Evolutionary conservation across 768 basidiomycete genomes (phyloP), one percentile per base, ranked within the genome.

Genomic region (Piloderma croceum): DNA sequence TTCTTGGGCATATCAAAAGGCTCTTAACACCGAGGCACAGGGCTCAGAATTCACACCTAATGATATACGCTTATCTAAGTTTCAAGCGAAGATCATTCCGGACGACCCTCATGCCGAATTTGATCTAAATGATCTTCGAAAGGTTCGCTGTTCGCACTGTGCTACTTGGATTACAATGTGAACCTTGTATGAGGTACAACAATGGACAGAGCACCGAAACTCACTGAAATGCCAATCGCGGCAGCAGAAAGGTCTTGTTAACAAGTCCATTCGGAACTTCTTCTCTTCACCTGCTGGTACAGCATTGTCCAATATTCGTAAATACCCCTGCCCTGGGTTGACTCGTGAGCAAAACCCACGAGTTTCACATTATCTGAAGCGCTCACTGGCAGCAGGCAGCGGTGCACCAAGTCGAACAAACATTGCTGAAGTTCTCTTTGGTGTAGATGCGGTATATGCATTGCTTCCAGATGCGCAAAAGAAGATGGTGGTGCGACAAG

Each of bases 121-220:
- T 40, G 34, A 47, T 5, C 24, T 23, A 12, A 2, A 37, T 10
- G 45, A 51, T 36, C 36, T 35, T 2, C 47, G 40, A 15, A 12
- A 20, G 0, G 50, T 54, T 2, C 43, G 42, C 3, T 54, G 52
- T 22, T 51, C 52, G 2, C 29, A 36, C 7, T 54, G 52, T 27
- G 25, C 43, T 4, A 13, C 17, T 12, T 51, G 52, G 52, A 18
- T 52, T 7, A 19, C 4, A 4, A 53, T 53, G 52, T 41, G 52
- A 7, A 39, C 34, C 2, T 33, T 48, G 1, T 53, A 53, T 31
- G 52, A 51, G 18, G 20, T 36, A 6, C 33, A 29, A 3, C 42
- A 43, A 6, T 54, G 47, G 43, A 36, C 40, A 11, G 31, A 45
- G 3, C 50, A 54, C 29, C 50, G 50, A 1, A 17, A 19, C 9